phyloP scores from a whole-genome alignment of 2,329 filamentous ascomycete species.

The Epichloe typhina region DNA sequence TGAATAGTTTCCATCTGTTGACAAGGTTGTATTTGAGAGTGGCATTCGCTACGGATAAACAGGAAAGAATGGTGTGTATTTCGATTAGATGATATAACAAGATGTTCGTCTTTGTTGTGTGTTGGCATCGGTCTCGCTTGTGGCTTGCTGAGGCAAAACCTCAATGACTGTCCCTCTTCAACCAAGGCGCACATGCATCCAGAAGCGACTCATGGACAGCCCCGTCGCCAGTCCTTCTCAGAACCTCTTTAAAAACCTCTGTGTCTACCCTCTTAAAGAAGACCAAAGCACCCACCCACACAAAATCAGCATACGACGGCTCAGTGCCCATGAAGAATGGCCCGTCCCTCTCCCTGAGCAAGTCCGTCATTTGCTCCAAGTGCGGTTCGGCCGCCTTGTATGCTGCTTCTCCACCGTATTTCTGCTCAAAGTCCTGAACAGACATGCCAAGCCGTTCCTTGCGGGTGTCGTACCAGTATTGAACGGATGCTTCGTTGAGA shows the following conservation, averaged over 20 bases:
- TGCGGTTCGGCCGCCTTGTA: slow-evolving; percentile 31
- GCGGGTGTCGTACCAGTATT: slow-evolving; percentile 45
- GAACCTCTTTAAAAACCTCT: slow-evolving; percentile 20
- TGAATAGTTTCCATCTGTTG: too few species aligned
- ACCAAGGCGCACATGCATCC: slow-evolving; percentile 27
- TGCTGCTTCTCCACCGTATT: slow-evolving; percentile 33
- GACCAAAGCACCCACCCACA: slow-evolving; percentile 36
- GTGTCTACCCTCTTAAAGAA: slow-evolving; percentile 25
- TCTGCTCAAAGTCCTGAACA: slow-evolving; percentile 33
- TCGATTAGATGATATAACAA: too few species aligned
- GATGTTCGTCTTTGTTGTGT: too few species aligned
- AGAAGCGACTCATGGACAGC: slow-evolving; percentile 26
- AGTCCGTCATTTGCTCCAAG: slow-evolving; percentile 14
- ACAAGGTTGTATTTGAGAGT: too few species aligned
- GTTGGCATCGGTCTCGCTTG: too few species aligned
- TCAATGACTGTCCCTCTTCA: slow-evolving; percentile 25
- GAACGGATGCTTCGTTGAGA: slow-evolving; percentile 34
- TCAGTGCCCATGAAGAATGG: slow-evolving; percentile 48
- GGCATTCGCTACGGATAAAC: too few species aligned
- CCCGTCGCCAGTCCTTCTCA: slow-evolving; percentile 24
- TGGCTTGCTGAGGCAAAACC: too few species aligned
- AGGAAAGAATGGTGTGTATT: too few species aligned
- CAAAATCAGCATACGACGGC: slow-evolving; percentile 44
- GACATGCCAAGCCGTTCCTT: slow-evolving; percentile 34
- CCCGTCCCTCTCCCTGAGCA: slow-evolving; percentile 42